Conservation (phyloP, 352 stramenopile genomes). For the Globisporangium perplexum region DNA sequence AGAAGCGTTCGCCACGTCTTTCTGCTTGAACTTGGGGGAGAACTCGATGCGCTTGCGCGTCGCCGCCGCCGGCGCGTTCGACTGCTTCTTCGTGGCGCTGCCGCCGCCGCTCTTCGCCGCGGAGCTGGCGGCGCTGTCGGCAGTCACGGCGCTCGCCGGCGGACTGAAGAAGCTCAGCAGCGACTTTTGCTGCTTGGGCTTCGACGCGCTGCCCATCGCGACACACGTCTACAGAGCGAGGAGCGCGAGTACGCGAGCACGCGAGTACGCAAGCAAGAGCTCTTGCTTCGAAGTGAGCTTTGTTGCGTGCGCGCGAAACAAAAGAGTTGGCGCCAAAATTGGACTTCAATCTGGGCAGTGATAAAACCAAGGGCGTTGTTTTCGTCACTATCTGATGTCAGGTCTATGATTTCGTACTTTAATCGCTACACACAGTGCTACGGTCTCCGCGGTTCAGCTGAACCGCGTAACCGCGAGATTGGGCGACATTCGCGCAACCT, state of each 20-base stretch:
- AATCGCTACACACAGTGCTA: no score
- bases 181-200: conserved; percentile 65
- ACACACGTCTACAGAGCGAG: no score
- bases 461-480: no score
- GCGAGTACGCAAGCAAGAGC: no score
- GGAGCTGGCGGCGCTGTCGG: neutral
- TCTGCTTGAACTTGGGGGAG: conserved; percentile 38
- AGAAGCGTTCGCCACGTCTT: conserved; percentile 3
- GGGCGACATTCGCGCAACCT: neutral
- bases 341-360: neutral
- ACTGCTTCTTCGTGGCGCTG: neutral
- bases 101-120: conserved; percentile 11
- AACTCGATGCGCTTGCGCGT: conserved; percentile 71
- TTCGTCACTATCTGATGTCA: neutral
- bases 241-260: no score
- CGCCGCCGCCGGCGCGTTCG: conserved; percentile 1
- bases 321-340: conserved; percentile 2
- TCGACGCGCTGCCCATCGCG: conserved; percentile 8
- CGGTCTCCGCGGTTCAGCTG: no score
- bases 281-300: no score
- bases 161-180: conserved; percentile 85
- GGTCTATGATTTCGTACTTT: no score
- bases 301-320: no score
- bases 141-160: conserved; percentile 21
- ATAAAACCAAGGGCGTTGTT: neutral